Evolutionary conservation across 495 filamentous ascomycete genomes (phyloP), one percentile per base, ranked within the genome.

Genomic region (Lentithecium fluviatile): DNA sequence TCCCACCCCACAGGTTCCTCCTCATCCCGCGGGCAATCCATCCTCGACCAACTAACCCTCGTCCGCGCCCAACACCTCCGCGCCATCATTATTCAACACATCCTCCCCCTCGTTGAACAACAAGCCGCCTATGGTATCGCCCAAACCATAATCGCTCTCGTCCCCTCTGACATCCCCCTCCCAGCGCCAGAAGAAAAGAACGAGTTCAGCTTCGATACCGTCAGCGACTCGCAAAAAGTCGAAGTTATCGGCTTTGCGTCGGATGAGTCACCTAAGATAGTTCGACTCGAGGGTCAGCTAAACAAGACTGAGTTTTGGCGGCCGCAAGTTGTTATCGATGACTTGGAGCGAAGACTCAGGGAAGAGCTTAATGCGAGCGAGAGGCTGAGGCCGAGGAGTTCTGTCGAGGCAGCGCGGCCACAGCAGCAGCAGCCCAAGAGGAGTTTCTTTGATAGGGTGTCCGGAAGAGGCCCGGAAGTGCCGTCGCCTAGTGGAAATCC

Each of bases 281-380:
- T 66, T 13, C 23, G 55, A 45, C 49, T 69, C 10, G 40, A 66
- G 19, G 66, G 66, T 0, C 57, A 34, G 21, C 45, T 62, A 40
- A 66, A 69, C 50, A 34, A 45, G 13, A 55, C 55, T n/a, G 62
- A 59, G 17, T 69, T 69, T 23, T 69, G 66, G 66, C 47, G 58
- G 24, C 40, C 56, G 32, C 62, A 49, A 15, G 53, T 24, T 17
- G 52, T 56, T 12, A 49, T 62, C 8, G n/a, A 45, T 8, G 54
- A 66, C 37, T 21, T 69, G 54, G 62, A 69, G 45, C 26, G 49
- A 12, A 15, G 51, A n/a, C 47, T 69, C 20, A 26, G 36, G n/a
- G 54, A 62, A 11, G 37, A 10, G 4, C 48, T 66, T 6, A 53
- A 56, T 62, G 45, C 62, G 2, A 45, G 40, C 0, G 17, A 46